Base-by-base conservation (phyloP, 2,329 filamentous ascomycete genomes). In the Arthrobotrys pseudoclavata region DNA sequence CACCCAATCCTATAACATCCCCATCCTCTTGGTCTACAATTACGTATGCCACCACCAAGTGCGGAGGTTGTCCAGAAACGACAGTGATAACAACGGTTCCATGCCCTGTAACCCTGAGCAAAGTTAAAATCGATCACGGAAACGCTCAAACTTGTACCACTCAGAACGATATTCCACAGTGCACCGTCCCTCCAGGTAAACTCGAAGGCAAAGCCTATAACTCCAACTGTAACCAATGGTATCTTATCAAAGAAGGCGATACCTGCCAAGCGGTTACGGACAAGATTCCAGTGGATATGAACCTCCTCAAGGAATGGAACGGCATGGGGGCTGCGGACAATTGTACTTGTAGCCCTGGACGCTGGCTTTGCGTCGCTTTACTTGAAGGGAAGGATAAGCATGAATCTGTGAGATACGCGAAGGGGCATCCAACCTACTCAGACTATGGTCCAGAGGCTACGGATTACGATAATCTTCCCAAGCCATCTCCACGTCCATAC, bases 201-300 rank as follows among this genome's bases (percentile, higher is more conserved):
- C 61, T 53, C 7, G 57, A 71, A 40, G 52, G 29, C 3, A 55
- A 55, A 1, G 18, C 22, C 3, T 47, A 63, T 34, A 37, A 60
- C 29, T 10, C 42, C 9, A 45, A n/a, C 2, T 77, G 74, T 45
- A 77, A 77, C 42, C 74, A 77, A 60, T 77, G 74, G 74, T 68
- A 77, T 12, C 24, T 47, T 2, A 57, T 77, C n/a, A 47, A 71
- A 42, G 13, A 45, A 10, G 61, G 60, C 4, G 74, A 77, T 22
- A 71, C 42, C 29, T 77, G 74, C 40, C n/a, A 57, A 0, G 52
- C 1, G 2, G 9, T 29, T 40, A 57, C 20, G 10, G 66, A 24
- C 1, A 42, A 9, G 2, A 40, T 29, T 42, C 20, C 20, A 9
- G 3, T 29, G 1, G 55, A 60, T 1, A 18, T 34, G 4, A 22